phyloP scores from a whole-genome alignment of 352 stramenopile genomes.

The Phytopythium ostracodes region DNA sequence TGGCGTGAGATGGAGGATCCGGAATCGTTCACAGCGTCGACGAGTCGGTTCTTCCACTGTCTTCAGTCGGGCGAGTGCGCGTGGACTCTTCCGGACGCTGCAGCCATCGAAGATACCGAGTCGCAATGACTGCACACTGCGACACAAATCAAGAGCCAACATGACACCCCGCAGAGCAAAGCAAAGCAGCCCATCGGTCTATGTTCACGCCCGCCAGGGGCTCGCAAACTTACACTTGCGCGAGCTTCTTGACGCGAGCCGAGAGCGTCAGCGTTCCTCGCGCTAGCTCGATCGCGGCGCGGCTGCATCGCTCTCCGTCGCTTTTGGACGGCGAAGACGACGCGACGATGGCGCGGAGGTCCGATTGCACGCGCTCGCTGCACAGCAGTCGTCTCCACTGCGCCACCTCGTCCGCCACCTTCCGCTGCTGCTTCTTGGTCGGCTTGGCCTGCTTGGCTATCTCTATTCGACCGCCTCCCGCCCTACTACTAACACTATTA shows the following conservation, averaged over 20 bases:
- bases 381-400: slow-evolving; percentile 28
- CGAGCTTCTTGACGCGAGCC: slow-evolving; percentile 29
- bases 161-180: neutral
- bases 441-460: neutral
- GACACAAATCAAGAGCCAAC: neutral
- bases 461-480: neutral
- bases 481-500: slow-evolving; percentile 7
- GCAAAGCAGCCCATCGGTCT: neutral
- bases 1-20: slow-evolving; percentile 55
- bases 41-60: slow-evolving; percentile 45
- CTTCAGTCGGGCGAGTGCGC: slow-evolving; percentile 27
- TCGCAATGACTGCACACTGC: neutral
- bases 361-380: slow-evolving; percentile 45
- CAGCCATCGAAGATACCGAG: neutral
- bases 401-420: slow-evolving; percentile 1
- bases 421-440: neutral
- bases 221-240: slow-evolving; percentile 15
- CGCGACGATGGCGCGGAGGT: slow-evolving; percentile 31
- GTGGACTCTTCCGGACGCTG: slow-evolving; percentile 24
- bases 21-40: slow-evolving; percentile 13
- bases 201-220: neutral
- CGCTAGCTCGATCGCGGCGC: slow-evolving; percentile 34
- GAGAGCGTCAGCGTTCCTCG: slow-evolving; percentile 36
- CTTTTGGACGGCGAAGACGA: neutral
- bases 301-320: slow-evolving; percentile 25